phyloP scores from a whole-genome alignment of 2,329 filamentous ascomycete species.

The Verticillium alfalfae region DNA sequence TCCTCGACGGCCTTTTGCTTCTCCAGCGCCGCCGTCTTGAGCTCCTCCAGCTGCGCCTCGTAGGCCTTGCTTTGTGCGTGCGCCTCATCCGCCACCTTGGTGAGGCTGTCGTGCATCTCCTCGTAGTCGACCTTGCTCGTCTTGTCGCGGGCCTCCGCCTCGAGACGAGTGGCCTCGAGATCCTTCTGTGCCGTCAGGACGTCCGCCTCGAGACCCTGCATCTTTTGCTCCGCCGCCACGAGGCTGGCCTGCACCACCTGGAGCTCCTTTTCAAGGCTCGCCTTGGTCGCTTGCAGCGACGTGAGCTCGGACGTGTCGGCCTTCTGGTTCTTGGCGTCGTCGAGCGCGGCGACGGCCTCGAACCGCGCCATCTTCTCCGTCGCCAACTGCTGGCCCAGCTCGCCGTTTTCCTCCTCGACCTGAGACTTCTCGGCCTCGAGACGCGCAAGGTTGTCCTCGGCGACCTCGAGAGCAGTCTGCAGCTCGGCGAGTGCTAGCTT shows the following conservation, averaged over 20 bases:
- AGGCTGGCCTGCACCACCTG: slow-evolving; percentile 23
- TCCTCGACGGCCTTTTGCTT: slow-evolving; percentile 42
- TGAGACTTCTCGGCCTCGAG: slow-evolving; percentile 24
- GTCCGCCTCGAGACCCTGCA: slow-evolving; percentile 28
- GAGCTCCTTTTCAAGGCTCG: slow-evolving; percentile 38
- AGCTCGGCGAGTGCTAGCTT: slow-evolving; percentile 21
- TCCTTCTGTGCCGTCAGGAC: slow-evolving; percentile 45
- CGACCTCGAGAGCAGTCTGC: slow-evolving; percentile 26
- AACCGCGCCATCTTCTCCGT: slow-evolving; percentile 56
- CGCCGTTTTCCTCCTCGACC: slow-evolving; percentile 40
- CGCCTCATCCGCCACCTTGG: slow-evolving; percentile 53
- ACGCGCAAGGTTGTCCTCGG: slow-evolving; percentile 22
- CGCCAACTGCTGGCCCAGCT: slow-evolving; percentile 48
- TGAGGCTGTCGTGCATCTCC: slow-evolving; percentile 59
- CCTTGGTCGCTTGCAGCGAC: slow-evolving; percentile 41
- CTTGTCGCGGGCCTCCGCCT: slow-evolving; percentile 46
- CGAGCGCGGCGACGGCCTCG: slow-evolving; percentile 54
- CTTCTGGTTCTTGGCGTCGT: slow-evolving; percentile 50
- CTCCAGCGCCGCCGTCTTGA: slow-evolving; percentile 39
- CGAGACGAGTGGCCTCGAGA: slow-evolving; percentile 44
- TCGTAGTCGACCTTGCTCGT: slow-evolving; percentile 55
- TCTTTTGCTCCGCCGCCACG: slow-evolving; percentile 28
- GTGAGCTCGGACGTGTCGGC: slow-evolving; percentile 51
- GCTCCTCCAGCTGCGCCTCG: slow-evolving; percentile 42
- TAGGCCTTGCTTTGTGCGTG: slow-evolving; percentile 46